Percentiles rank a stretch among this genome's conserved stretches.
Evolutionary conservation across 106 monocot genomes (phyloP).

Genomic region (Acanthochlamys bracteata): DNA sequence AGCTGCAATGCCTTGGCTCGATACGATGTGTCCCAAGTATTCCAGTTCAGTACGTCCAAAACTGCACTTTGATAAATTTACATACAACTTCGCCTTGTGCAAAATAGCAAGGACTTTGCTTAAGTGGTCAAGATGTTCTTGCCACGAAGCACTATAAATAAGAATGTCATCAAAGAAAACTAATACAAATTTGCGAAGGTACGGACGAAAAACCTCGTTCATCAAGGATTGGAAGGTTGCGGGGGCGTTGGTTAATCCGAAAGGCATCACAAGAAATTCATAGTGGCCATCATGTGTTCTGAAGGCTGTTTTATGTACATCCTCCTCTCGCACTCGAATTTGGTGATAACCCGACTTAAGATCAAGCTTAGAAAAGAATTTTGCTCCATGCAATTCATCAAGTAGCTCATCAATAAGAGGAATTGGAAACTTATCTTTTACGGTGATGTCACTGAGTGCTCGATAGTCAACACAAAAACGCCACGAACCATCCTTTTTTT

Average conservation of each 20-base stretch:
- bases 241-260: not conserved
- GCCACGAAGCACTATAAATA: not conserved
- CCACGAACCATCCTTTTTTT: constrained; percentile 6
- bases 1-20: not conserved
- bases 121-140: not conserved
- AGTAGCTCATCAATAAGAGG: not conserved
- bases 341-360: not conserved
- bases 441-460: not conserved
- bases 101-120: not conserved
- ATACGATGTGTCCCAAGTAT: not conserved
- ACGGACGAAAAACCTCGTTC: not conserved
- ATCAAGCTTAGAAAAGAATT: not conserved
- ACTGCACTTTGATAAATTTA: not conserved
- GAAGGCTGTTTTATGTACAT: not conserved
- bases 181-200: not conserved
- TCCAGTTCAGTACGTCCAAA: not conserved
- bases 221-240: not conserved
- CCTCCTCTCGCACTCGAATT: not conserved
- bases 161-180: constrained; percentile 3
- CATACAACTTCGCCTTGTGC: not conserved
- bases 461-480: constrained; percentile 10
- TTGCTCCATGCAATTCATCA: not conserved
- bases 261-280: constrained; percentile 1
- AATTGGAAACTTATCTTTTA: not conserved
- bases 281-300: not conserved